phyloP scores from a whole-genome alignment of 2,329 filamentous ascomycete species.

The Rhexocercosporidium sp. region DNA sequence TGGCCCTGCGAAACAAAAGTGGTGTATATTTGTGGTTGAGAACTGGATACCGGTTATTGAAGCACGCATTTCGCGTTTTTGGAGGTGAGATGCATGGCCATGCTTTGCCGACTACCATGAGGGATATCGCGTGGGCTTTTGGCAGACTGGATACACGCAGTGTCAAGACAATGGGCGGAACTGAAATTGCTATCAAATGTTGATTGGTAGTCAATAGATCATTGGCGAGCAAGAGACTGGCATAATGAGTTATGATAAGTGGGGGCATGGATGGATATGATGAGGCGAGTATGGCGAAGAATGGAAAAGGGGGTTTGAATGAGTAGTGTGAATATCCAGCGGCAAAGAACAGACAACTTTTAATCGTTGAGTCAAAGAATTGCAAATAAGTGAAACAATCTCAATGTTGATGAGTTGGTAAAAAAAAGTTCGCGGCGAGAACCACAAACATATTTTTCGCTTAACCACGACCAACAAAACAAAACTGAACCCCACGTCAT shows the following conservation, averaged over 20 bases:
- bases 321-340: too few relatives aligned
- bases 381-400: too few relatives aligned
- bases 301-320: too few relatives aligned
- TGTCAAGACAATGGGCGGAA: not conserved
- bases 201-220: not conserved
- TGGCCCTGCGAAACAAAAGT: slow-evolving; percentile 8
- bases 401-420: too few relatives aligned
- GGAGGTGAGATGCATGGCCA: not conserved
- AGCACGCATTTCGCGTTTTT: slow-evolving; percentile 12
- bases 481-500: not conserved
- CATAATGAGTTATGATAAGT: not conserved
- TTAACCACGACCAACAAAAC: not conserved
- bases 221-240: not conserved
- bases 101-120: slow-evolving; percentile 7
- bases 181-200: too few relatives aligned
- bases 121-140: slow-evolving; percentile 16
- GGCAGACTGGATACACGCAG: slow-evolving; percentile 12
- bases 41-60: slow-evolving; percentile 18
- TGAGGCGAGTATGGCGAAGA: too few relatives aligned
- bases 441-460: not conserved
- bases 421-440: too few relatives aligned
- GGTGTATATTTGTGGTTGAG: slow-evolving; percentile 20
- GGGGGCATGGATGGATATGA: not conserved
- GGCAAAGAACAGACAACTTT: too few relatives aligned
- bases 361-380: too few relatives aligned